Conservation (phyloP, 2,329 filamentous ascomycete genomes). For the Ceratocystis albifundus region DNA sequence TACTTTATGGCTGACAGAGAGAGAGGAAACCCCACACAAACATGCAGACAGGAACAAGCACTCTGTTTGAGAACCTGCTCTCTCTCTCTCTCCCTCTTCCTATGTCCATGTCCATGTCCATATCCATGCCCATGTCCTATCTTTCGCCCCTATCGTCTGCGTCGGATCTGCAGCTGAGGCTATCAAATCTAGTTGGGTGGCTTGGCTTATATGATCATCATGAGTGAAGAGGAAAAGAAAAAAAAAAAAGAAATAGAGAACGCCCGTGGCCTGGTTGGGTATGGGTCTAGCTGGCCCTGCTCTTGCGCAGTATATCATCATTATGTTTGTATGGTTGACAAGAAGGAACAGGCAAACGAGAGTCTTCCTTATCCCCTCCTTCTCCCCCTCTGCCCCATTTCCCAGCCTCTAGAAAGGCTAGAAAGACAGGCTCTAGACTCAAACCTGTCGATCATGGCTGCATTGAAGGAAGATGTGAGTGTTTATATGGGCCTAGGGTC, state of each 20-base stretch:
- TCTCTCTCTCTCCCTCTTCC: too few relatives aligned
- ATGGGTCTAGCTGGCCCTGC: not conserved
- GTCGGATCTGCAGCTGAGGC: conserved; percentile 4
- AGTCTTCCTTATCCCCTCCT: not conserved
- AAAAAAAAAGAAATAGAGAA: too few relatives aligned
- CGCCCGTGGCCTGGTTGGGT: not conserved
- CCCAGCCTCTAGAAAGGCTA: not conserved
- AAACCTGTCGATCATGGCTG: not conserved
- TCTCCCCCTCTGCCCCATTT: not conserved
- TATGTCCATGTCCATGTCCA: too few relatives aligned
- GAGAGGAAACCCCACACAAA: too few relatives aligned
- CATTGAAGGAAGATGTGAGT: not conserved
- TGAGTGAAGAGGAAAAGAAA: not conserved
- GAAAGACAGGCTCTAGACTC: not conserved
- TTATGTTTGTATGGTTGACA: not conserved
- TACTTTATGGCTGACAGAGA: too few relatives aligned
- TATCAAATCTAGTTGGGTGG: not conserved
- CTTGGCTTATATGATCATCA: not conserved
- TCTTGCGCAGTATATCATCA: not conserved
- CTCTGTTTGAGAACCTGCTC: not conserved
- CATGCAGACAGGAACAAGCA: too few relatives aligned
- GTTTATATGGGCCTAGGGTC: not conserved
- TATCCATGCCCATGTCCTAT: not conserved
- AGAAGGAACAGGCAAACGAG: too few relatives aligned
- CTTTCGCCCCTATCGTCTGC: conserved; percentile 3